Base-by-base conservation (phyloP, 441 rosid species). In the Theobroma grandiflorum region DNA sequence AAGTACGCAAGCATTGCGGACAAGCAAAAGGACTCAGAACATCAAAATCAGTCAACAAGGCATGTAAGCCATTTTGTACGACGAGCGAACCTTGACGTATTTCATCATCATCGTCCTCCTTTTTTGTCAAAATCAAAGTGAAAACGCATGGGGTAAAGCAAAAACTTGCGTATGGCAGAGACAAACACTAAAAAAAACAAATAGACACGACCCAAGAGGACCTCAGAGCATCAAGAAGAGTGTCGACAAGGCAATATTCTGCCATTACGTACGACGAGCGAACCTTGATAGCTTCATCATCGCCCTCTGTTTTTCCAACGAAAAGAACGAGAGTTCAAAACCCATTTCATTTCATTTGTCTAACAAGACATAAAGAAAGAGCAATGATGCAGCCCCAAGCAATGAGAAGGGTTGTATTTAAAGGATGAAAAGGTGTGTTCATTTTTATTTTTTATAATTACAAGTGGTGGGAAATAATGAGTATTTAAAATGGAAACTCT, bases 221-320 rank as follows among this genome's bases (percentile, higher is more conserved):
- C 81, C 87, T 86, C 89, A 47, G 85, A 80, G 31, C n/a, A 37
- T 57, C 63, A 78, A 31, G 38, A 11, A 61, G 49, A 59, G 35
- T 10, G 38, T 61, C 40, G 40, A 33, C 88, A 86, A 77, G 88
- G 87, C 88, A 82, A 73, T 52, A 72, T 53, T 66, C 26, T 58
- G 86, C 85, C 88, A 71, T 83, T 88, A 75, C 74, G 87, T 70
- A 74, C 88, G 83, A 69, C 85, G 81, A 86, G 86, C 85, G 85
- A 88, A 83, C 90, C 33, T 66, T 35, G 38, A 40, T 20, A 22
- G 26, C 4, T 47, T 85, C 87, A 57, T 86, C 91, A 88, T 78
- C 38, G 77, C 72, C 84, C 81, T 79, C 80, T 35, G 2, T 4
- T n/a, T 40, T 50, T 70, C 8, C 47, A 65, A 11, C 4, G 11